Evolutionary conservation across 164 flowering plant species (phyloP), one percentile per base, ranked within the genome.

Genomic region (Platanus orientalis): DNA sequence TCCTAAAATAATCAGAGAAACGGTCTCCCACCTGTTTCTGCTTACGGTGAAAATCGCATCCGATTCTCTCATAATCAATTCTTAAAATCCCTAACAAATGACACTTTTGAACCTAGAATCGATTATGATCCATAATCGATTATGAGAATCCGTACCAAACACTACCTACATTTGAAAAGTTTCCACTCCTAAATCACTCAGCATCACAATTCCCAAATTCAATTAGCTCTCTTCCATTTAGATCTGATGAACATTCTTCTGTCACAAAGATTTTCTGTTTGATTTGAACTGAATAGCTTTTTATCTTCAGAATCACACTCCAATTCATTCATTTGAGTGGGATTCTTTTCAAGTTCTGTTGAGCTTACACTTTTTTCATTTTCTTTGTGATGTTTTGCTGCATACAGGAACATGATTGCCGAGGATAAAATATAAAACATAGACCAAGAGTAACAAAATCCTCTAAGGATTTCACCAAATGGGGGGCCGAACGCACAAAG

Each of bases 371-470:
- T 57, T 19, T 52, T 47, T 25, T 25, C 63, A 25, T 52, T 51
- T 60, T n/a, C n/a, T n/a, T 60, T 71, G 4, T 64, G 73, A 39
- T 49, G 60, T 71, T 85, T 83, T 36, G 83, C 87, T 85, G 79
- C 63, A 55, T 16, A 45, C 12, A 14, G n/a, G n/a, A 45, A 45
- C 49, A 45, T 45, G 13, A 13, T 42, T 9, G 13, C 47, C 47
- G 2, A 42, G 10, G 47, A 42, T 2, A 0, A 10, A 4, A 14
- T 4, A 42, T 42, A 42, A 32, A 32, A 32, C 36, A 32, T n/a
- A n/a, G 6, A 13, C 47, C 47, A 10, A 14, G 47, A 42, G 16
- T 42, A 42, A 42, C 17, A 34, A 13, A 14, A 14, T n/a, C n/a
- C n/a, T n/a, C n/a, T n/a, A n/a, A n/a, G n/a, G n/a, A n/a, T n/a